These are phyloP conservation scores for Aureobasidium zeae DNA, from an alignment of 2,329 filamentous ascomycete genomes.

Conservation along the genomic window DNA sequence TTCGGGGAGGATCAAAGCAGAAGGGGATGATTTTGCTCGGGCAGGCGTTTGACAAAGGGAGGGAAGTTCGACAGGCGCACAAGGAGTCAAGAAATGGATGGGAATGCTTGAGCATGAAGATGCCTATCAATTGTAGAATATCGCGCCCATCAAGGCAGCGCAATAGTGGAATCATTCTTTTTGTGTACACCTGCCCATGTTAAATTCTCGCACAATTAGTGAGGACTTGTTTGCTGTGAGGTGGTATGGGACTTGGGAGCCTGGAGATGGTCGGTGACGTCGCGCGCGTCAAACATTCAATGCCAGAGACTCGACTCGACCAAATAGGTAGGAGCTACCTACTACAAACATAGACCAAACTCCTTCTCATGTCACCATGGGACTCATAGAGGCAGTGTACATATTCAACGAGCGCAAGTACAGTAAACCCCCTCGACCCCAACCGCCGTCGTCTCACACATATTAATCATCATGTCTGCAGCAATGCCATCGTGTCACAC, in stretches of 20 bases:
- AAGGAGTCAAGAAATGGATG: slow-evolving; percentile 2
- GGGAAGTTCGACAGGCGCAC: slow-evolving; percentile 1
- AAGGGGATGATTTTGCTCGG: slow-evolving; percentile 1
- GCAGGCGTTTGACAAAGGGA: not conserved
- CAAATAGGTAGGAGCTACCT: too few relatives aligned
- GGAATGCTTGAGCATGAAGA: slow-evolving; percentile 2
- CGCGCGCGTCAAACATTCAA: too few relatives aligned
- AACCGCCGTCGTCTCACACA: not conserved
- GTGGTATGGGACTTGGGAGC: too few relatives aligned
- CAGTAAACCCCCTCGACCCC: slow-evolving; percentile 23
- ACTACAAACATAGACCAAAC: too few relatives aligned
- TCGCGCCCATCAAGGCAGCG: not conserved
- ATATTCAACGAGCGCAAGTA: slow-evolving; percentile 96
- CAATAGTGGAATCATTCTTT: not conserved
- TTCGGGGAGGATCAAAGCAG: not conserved
- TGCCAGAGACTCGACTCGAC: too few relatives aligned
- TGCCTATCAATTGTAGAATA: slow-evolving; percentile 6
- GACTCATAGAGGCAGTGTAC: slow-evolving; percentile 88
- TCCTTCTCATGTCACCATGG: slow-evolving; percentile 33
- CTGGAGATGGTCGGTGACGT: too few relatives aligned
- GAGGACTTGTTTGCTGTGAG: too few relatives aligned
- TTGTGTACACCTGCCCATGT: not conserved
- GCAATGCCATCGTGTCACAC: slow-evolving; percentile 78
- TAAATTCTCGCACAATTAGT: too few relatives aligned
- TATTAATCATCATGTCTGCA: slow-evolving; percentile 37